Evolutionary conservation across 1,139 yeast species (phyloP), one percentile per base, ranked within the genome.

Genomic region (Scheffersomyces parashehatae): DNA sequence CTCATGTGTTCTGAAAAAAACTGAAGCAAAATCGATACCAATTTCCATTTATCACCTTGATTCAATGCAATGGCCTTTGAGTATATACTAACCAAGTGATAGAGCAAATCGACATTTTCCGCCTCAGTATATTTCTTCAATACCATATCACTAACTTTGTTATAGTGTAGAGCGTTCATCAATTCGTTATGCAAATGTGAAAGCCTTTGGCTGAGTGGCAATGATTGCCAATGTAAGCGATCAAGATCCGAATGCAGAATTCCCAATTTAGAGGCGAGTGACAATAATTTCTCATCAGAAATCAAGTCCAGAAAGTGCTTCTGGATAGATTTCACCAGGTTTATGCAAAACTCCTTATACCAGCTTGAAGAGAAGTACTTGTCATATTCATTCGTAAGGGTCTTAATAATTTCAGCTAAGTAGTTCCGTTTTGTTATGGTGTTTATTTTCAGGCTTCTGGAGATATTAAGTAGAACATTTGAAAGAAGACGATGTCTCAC

Each of bases 71-170:
- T 47, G 3, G 64, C 62, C 30, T 59, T 55, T 38, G 62, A 46
- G 42, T 71, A 72, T 4, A 68, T 59, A 39, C 68, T 56, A 6
- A 64, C 43, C 38, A 70, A 55, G 40, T 68, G 67, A 46, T 57
- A 72, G 3, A 71, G 37, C 16, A 68, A 43, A 2, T 54, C 53
- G 7, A 59, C 56, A 12, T 59, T 56, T 20, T 60, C 62, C 9
- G 52, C 55, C 5, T 51, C 50, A 9, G 59, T 54, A 49, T 60
- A 68, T 35, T 56, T 59, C 29, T 59, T 61, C n/a, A 72, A 51
- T 1, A 57, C 50, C 6, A 37, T 32, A 1, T 40, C 37, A 15
- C 48, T 42, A 36, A 62, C 63, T 14, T 58, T 56, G 6, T 59
- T 53, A 40, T 51, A 58, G 28, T 54, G 56, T 5, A 70, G 45